Conservation (phyloP, 768 basidiomycete species). For the Amyloporia xantha region DNA sequence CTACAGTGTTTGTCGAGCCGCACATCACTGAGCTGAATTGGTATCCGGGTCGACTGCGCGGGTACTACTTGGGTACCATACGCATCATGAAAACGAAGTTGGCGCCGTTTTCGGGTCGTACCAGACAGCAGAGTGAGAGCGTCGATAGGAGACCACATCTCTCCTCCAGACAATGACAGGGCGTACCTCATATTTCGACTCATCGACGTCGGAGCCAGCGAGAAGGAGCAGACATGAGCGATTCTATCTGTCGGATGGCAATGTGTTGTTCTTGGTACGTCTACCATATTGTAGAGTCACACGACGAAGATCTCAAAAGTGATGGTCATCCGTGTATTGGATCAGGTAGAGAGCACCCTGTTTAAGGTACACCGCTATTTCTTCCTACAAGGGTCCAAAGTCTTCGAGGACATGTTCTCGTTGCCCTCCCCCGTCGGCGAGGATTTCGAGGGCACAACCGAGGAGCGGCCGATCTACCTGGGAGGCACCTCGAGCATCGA, state of each 20-base stretch:
- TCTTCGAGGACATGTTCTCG: slow-evolving; percentile 20
- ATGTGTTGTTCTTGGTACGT: background rate
- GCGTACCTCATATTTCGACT: too few species aligned
- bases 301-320: too few species aligned
- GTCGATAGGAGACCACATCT: too few species aligned
- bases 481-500: slow-evolving; percentile 39
- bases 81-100: too few species aligned
- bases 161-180: too few species aligned
- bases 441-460: slow-evolving; percentile 18
- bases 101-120: too few species aligned
- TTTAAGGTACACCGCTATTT: slow-evolving; percentile 58
- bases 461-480: slow-evolving; percentile 22
- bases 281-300: background rate
- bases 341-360: slow-evolving; percentile 49
- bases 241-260: background rate
- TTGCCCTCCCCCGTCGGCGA: slow-evolving; percentile 13
- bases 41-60: too few species aligned
- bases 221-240: background rate
- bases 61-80: too few species aligned
- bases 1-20: too few species aligned
- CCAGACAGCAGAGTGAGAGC: too few species aligned
- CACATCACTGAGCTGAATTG: too few species aligned
- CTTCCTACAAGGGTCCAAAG: slow-evolving; percentile 48
- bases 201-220: too few species aligned
- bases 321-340: background rate